Base-by-base conservation (phyloP, 2,329 filamentous ascomycete species). In the Penicillium olsonii region DNA sequence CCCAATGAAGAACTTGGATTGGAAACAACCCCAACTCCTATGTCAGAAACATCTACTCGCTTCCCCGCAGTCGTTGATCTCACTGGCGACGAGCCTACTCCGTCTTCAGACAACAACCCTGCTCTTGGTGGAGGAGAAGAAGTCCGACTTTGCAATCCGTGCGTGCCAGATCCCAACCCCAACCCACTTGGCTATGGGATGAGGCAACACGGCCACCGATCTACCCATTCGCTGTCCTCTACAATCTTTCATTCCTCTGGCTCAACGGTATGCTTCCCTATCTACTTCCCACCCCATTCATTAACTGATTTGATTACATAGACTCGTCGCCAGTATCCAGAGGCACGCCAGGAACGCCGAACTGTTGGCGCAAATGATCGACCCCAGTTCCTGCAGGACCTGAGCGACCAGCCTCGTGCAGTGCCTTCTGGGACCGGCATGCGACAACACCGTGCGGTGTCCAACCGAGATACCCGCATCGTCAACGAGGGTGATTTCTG, bases 131-230 rank as follows among this genome's bases (percentile, higher is more conserved):
- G 84, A 44, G 85, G 85, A 26, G 84, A 86, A 62, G 81, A 84
- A 66, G 85, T 88, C 29, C 78, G 85, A 52, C 78, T 88, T 9
- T 88, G 85, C 71, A 88, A 88, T 61, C 85, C 85, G 11, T 88
- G 85, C 65, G 85, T 88, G 10, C 85, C 85, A 29, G 85, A 88
- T 70, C 85, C 83, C 15, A 85, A 85, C 54, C 78, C 79, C 29
- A 77, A 79, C 47, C 82, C 80, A 27, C 61, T 66, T 22, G 62
- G 61, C 17, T 75, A 70, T 52, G 44, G 52, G 11, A 39, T 61
- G 27, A 44, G 63, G 24, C 62, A 62, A 37, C 46, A 59, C 15
- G 59, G 59, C 31, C 59, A 61, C 43, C 53, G 57, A 9, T 37
- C 57, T 9, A 54, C 53, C 3, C 53, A 62, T 24, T 62, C 59